Evolutionary conservation across 441 rosid genomes (phyloP), one percentile per base, ranked within the genome.

Genomic region (Brassica balearica): DNA sequence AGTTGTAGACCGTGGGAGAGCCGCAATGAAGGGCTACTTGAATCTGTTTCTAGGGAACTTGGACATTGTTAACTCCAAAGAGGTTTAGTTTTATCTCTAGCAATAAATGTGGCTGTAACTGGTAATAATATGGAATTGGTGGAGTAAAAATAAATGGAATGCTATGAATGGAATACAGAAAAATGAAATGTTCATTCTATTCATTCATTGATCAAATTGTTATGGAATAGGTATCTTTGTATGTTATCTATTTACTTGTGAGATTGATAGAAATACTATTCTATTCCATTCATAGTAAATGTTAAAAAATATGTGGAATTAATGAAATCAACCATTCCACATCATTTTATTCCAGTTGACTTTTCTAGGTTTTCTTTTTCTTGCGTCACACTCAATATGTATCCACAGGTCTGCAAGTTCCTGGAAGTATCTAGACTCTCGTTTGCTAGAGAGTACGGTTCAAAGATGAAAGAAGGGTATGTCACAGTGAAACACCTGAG

Each of bases 381-480:
- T 72, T 81, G 43, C 10, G 0, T 36, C 43, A 36, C 43, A 36
- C 43, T 36, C 43, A 0, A 36, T 0, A 36, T 0, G 1, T 36
- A 36, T 36, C 43, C 10, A 17, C 85, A 91, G 96, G 96, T 91
- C 11, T 91, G 96, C 89, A 91, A 83, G 84, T 91, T 91, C 76
- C 78, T 91, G 70, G 96, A 91, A 85, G 93, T 89, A 34, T 91
- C 96, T 14, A 91, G 82, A 68, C 84, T 89, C 63, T 91, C 96
- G 20, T 91, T 91, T 82, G 82, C 88, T 55, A 84, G 83, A 36
- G 93, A 89, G 71, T 89, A 91, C n/a, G 96, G 96, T 68, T 88
- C 90, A 7, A 91, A 91, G 80, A 80, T 91, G 84, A 91, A 85
- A 82, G 93, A 91, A 85, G 96, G 92, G 17, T 91, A 86, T 80